Evolutionary conservation across 495 filamentous ascomycete species (phyloP).

Genomic region (Tricharina praecox): DNA sequence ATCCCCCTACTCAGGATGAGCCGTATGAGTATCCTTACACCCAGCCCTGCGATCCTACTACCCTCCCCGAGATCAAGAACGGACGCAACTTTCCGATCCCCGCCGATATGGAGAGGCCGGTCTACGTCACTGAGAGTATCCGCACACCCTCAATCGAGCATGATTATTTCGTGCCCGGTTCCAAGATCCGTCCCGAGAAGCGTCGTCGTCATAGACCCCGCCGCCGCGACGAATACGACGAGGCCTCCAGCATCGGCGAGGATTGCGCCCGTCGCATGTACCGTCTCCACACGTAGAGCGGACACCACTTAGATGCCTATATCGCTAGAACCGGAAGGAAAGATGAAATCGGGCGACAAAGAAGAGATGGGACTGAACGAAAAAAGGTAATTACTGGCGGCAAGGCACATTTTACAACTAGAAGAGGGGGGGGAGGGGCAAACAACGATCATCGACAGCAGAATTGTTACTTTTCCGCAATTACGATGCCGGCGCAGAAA

Average conservation of each 20-base stretch:
- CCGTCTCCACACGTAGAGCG: slow-evolving; percentile 2
- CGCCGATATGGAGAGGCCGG: not conserved
- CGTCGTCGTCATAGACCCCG: not conserved
- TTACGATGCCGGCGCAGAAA: no score
- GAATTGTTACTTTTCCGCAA: not conserved
- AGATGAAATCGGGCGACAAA: no score
- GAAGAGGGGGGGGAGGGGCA: not conserved
- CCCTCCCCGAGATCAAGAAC: not conserved
- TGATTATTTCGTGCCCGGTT: not conserved
- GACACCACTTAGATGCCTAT: no score
- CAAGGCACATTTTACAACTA: not conserved
- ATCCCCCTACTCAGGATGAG: slow-evolving; percentile 1
- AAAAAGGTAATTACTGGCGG: no score
- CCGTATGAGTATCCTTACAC: slow-evolving; percentile 6
- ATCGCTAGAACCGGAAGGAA: no score
- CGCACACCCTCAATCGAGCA: not conserved
- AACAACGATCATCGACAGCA: not conserved
- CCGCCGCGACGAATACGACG: not conserved
- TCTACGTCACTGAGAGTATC: not conserved
- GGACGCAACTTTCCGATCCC: not conserved
- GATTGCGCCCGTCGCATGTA: not conserved
- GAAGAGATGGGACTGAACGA: no score
- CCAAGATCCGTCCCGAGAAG: not conserved
- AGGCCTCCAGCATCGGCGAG: not conserved
- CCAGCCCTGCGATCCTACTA: slow-evolving; percentile 5